Evolutionary conservation across 805 yeast species (phyloP), one percentile per base, ranked within the genome.

Genomic region (Vanderwaltozyma polyspora): DNA sequence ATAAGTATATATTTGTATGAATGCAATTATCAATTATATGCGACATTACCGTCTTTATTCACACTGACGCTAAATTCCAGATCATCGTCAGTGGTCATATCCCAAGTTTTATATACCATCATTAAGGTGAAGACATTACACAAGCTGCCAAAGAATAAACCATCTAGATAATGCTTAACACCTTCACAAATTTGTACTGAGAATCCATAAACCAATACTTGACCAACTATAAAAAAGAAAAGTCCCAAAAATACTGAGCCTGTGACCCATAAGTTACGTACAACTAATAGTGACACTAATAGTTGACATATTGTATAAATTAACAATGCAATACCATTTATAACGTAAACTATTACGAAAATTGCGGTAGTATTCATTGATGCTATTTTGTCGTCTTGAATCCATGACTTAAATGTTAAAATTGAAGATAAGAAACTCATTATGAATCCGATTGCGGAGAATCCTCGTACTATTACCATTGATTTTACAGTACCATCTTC

Each of bases 31-130:
- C 17, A 28, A 29, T 27, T 35, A 27, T 49, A 50, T 15, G 45
- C 33, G 29, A 59, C 51, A 17, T 55, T 60, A 28, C 63, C 65
- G 14, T 60, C 64, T 41, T 66, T 72, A 38, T 63, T 63, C 25
- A 65, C 64, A 38, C 74, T 68, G 33, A 84, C 91, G 32, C 85
- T 74, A 58, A 89, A 91, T 60, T 89, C 98, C 47, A 89, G 74
- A 56, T 91, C 97, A 50, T 89, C 97, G 37, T 78, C 76, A 10
- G 97, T 91, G 34, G 89, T 79, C 71, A 87, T 85, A 51, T 87
- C 96, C 95, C 97, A 89, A 46, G 76, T 84, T 60, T 91, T 87
- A 66, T 86, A 89, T 33, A 89, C 67, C 97, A 91, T 89, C 94
- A 91, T 86, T 36, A 81, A 62, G 4, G 94, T 70, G 49, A 85